A percentile compares a stretch with the other conserved stretches of the same genome.
Evolutionary conservation across 371 early-diverging fungal species (phyloP).

Genomic region (Catenaria anguillulae): DNA sequence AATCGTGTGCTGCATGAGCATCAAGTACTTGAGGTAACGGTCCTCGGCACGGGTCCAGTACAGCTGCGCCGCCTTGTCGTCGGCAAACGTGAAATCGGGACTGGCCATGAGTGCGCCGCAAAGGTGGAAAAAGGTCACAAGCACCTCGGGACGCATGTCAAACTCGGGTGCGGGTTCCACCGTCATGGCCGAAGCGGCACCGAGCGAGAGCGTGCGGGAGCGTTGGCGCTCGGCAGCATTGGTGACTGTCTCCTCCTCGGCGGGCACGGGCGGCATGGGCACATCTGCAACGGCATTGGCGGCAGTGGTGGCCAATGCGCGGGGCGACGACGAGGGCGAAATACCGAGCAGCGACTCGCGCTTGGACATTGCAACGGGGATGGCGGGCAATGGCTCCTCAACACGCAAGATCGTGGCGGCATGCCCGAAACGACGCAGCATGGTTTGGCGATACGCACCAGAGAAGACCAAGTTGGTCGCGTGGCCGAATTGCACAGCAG

Average conservation of each 20-base stretch:
- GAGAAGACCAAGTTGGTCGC: slow-evolving; percentile 1
- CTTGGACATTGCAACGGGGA: neutral
- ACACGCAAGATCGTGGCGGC: neutral
- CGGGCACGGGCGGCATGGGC: no score
- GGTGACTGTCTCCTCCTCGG: no score
- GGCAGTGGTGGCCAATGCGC: no score
- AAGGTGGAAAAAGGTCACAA: neutral
- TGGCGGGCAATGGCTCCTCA: neutral
- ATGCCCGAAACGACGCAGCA: neutral
- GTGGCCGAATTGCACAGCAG: neutral
- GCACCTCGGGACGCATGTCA: neutral
- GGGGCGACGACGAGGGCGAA: no score
- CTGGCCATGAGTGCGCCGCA: neutral
- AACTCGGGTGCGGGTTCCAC: slow-evolving; percentile 3
- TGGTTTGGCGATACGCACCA: neutral
- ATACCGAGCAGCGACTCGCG: no score
- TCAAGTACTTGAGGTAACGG: neutral
- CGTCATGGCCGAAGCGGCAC: neutral
- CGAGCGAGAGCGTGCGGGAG: neutral
- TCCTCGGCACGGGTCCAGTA: slow-evolving; percentile 3
- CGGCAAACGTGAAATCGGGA: neutral
- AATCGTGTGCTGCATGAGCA: neutral
- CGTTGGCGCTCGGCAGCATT: neutral
- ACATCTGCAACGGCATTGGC: no score
- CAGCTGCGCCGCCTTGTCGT: neutral